Conservation (phyloP, 768 basidiomycete genomes). For the Butyriboletus loyo region DNA sequence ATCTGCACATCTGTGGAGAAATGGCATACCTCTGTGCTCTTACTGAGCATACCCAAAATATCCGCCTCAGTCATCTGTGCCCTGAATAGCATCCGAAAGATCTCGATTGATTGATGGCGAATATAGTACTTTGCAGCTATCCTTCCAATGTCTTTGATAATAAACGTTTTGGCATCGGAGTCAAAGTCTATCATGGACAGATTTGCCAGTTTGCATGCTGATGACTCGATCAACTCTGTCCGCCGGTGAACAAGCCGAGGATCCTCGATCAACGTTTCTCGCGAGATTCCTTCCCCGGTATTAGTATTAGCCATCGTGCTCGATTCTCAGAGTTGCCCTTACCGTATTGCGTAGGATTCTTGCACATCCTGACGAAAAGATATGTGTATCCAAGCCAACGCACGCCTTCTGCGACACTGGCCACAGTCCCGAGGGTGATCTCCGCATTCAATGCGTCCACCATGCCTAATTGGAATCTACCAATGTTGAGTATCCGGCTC, state of each 20-base stretch:
- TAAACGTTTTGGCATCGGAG: constrained; percentile 51
- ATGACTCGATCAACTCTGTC: constrained; percentile 58
- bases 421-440: constrained; percentile 90
- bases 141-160: constrained; percentile 86
- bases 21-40: constrained; percentile 78
- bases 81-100: constrained; percentile 77
- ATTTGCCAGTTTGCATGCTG: constrained; percentile 64
- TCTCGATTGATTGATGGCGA: constrained; percentile 76
- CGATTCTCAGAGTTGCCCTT: constrained; percentile 4
- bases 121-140: constrained; percentile 98
- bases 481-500: not conserved
- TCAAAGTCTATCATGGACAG: constrained; percentile 84
- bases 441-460: constrained; percentile 94
- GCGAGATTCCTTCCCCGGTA: constrained; percentile 57
- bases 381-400: constrained; percentile 98
- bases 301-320: constrained; percentile 9
- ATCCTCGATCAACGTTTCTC: constrained; percentile 67
- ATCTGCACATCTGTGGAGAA: not conserved
- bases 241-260: constrained; percentile 70
- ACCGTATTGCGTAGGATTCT: constrained; percentile 89
- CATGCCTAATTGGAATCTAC: constrained; percentile 78
- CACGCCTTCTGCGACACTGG: constrained; percentile 80
- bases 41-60: constrained; percentile 78
- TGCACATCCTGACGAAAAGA: constrained; percentile 90
- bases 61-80: constrained; percentile 92